phyloP scores from a whole-genome alignment of 306 rosid genomes.

The Bauhinia variegata region DNA sequence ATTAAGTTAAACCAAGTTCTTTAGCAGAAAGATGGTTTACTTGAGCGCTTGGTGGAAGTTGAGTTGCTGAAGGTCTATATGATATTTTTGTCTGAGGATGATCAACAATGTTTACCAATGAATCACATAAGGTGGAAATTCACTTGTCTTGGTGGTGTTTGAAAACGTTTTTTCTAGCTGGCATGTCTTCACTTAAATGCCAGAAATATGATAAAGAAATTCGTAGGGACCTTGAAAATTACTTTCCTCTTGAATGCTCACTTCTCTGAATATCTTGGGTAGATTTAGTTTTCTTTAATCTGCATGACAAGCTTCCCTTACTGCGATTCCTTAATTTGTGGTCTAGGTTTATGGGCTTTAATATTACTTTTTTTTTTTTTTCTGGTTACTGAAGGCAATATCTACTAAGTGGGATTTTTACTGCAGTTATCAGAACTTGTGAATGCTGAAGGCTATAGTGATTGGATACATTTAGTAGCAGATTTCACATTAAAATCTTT shows the following conservation, averaged over 20 bases:
- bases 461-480: slow-evolving; percentile 89
- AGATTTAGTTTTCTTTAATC: slow-evolving; percentile 12
- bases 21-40: too few relatives aligned
- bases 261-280: slow-evolving; percentile 7
- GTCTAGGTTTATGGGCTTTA: too few relatives aligned
- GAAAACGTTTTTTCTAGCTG: not conserved
- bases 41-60: too few relatives aligned
- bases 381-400: slow-evolving; percentile 6
- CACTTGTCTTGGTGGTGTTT: too few relatives aligned
- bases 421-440: slow-evolving; percentile 91
- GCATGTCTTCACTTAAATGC: too few relatives aligned
- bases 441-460: slow-evolving; percentile 86
- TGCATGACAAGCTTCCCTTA: not conserved
- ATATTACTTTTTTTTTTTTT: slow-evolving; percentile 7
- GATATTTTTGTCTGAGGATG: too few relatives aligned
- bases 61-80: too few relatives aligned
- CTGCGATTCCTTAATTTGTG: too few relatives aligned
- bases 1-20: too few relatives aligned
- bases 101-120: too few relatives aligned
- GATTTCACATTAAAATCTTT: slow-evolving; percentile 92
- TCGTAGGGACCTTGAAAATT: not conserved
- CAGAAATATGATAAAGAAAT: not conserved
- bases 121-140: too few relatives aligned
- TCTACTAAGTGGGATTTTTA: slow-evolving; percentile 13
- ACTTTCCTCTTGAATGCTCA: slow-evolving; percentile 10